Conservation (phyloP, 2,329 filamentous ascomycete species). For the Aspergillus ustus region DNA sequence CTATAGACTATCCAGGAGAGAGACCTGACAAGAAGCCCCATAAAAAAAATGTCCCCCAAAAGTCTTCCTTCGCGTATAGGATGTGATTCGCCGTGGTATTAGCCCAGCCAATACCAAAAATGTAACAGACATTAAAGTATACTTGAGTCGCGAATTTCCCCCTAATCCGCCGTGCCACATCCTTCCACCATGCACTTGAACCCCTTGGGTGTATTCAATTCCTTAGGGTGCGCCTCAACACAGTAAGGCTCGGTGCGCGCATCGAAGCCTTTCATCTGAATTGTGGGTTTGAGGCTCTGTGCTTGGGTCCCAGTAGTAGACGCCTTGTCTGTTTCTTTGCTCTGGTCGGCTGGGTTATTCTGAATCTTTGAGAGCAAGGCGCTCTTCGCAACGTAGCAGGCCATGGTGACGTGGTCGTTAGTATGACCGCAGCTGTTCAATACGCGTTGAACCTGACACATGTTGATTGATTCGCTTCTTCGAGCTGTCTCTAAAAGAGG, state of each 20-base stretch:
- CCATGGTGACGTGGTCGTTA: conserved; percentile 28
- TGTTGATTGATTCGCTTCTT: conserved; percentile 13
- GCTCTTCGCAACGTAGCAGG: conserved; percentile 24
- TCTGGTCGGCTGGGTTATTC: background rate
- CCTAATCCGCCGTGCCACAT: conserved; percentile 21
- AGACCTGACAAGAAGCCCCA: background rate
- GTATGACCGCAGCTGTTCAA: conserved; percentile 29
- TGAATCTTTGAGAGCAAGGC: background rate
- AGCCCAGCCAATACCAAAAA: background rate
- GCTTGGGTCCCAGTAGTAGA: background rate
- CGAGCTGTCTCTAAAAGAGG: background rate
- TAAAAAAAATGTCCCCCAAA: background rate
- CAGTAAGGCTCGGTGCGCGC: conserved; percentile 27
- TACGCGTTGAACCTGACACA: conserved; percentile 30
- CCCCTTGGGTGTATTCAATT: conserved; percentile 13
- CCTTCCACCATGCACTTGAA: conserved; percentile 29
- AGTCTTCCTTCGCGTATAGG: too few species aligned
- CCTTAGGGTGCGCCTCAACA: conserved; percentile 8
- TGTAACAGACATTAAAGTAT: background rate
- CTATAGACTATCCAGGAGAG: background rate
- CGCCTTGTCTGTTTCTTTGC: background rate
- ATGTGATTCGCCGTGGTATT: background rate
- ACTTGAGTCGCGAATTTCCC: background rate
- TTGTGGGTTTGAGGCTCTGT: conserved; percentile 1
- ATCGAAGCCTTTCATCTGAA: conserved; percentile 18